These are phyloP conservation scores for Fusarium sp. DNA, from an alignment of 2,329 filamentous ascomycete species.

Conservation along the genomic window DNA sequence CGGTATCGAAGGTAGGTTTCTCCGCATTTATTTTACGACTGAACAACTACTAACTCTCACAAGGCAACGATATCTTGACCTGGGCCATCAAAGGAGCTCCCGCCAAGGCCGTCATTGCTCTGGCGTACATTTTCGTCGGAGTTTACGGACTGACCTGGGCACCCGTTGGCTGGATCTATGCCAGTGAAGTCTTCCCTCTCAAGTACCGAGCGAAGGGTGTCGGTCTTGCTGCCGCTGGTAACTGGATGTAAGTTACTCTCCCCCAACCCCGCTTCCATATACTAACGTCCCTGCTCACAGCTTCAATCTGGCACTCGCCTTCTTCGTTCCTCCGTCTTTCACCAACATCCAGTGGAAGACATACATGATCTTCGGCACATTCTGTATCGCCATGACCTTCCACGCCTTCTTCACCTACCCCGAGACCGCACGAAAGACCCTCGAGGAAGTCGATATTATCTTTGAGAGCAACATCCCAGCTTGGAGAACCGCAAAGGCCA, in stretches of 20 bases:
- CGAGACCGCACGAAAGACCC: constrained; percentile 60
- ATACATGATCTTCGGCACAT: constrained; percentile 61
- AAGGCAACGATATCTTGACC: constrained; percentile 61
- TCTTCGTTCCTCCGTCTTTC: constrained; percentile 56
- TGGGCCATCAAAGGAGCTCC: constrained; percentile 61
- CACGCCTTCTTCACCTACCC: constrained; percentile 68
- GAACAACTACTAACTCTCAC: constrained; percentile 5
- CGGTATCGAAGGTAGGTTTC: constrained; percentile 53
- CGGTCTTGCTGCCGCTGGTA: constrained; percentile 63
- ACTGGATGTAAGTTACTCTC: constrained; percentile 53
- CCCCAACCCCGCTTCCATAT: too few species aligned
- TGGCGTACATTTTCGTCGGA: constrained; percentile 62
- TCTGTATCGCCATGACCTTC: constrained; percentile 58
- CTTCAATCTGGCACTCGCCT: constrained; percentile 58
- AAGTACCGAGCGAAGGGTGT: constrained; percentile 66
- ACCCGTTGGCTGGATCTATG: constrained; percentile 68
- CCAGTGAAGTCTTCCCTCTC: constrained; percentile 67
- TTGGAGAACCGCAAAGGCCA: constrained; percentile 38
- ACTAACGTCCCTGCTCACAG: constrained; percentile 16
- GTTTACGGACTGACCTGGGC: constrained; percentile 59
- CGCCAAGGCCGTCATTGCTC: constrained; percentile 65
- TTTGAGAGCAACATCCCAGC: constrained; percentile 44
- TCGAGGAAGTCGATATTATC: constrained; percentile 44
- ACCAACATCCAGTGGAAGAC: constrained; percentile 63
- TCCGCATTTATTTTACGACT: fast-evolving